Percentiles rank a stretch among this genome's conserved stretches.
Evolutionary conservation across 2,329 filamentous ascomycete species (phyloP).

Genomic region (Hypoxylon rubiginosum): DNA sequence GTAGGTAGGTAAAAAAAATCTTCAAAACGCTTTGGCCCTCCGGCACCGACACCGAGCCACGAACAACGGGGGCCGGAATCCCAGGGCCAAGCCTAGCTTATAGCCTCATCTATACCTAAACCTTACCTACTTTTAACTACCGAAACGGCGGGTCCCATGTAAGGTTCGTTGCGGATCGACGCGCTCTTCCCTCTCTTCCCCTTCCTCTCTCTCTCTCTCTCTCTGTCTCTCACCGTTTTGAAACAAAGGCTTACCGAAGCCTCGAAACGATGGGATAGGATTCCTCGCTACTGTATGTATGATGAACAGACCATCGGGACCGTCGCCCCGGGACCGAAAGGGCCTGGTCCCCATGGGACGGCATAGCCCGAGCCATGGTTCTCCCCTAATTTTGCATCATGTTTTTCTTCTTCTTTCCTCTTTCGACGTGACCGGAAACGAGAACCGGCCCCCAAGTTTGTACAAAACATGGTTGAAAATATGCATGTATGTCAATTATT

Average conservation of each 20-base stretch:
- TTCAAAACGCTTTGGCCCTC: background rate
- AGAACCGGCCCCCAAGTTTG: conserved; percentile 13
- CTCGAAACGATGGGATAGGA: conserved; percentile 16
- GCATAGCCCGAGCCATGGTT: conserved; percentile 15
- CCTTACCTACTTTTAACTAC: conserved; percentile 1
- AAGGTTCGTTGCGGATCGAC: background rate
- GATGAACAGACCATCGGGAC: conserved; percentile 28
- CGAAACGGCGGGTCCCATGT: conserved; percentile 7
- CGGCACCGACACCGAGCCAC: conserved; percentile 2
- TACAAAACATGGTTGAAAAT: background rate
- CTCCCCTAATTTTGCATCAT: background rate
- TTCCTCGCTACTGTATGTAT: too few species aligned
- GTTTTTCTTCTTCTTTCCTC: background rate
- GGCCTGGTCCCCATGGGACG: too few species aligned
- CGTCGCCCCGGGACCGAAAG: conserved; percentile 34
- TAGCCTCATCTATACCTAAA: background rate
- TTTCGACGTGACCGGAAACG: background rate
- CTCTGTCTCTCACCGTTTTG: background rate
- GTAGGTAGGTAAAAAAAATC: background rate
- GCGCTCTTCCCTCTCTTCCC: background rate
- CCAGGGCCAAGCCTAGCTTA: background rate
- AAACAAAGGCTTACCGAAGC: background rate
- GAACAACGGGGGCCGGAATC: conserved; percentile 1
- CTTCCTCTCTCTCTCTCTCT: too few species aligned
- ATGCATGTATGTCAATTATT: conserved; percentile 25